Evolutionary conservation across 371 early-diverging fungal species (phyloP).

Genomic region (Mortierella sp.): DNA sequence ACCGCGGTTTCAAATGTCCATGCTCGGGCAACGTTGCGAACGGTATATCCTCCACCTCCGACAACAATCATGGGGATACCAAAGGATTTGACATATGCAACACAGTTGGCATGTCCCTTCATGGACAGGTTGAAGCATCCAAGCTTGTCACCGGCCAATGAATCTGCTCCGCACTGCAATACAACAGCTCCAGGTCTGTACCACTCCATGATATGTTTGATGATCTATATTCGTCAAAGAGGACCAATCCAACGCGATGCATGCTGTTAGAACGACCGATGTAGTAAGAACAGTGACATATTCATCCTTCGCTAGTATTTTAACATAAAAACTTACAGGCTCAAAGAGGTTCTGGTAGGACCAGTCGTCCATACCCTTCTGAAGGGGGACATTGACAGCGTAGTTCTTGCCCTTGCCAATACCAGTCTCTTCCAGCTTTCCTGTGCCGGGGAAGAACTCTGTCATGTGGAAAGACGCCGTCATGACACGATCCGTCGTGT

Average conservation of each 20-base stretch:
- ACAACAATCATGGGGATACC: slow-evolving; percentile 95
- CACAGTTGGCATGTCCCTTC: slow-evolving; percentile 92
- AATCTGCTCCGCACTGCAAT: slow-evolving; percentile 99
- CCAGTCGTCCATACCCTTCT: slow-evolving; percentile 98
- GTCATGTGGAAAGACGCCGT: slow-evolving; percentile 99
- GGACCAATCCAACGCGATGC: neutral
- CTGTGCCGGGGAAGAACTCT: slow-evolving; percentile 99
- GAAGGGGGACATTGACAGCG: slow-evolving; percentile 97
- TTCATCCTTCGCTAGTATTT: no score
- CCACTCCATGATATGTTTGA: slow-evolving; percentile 92
- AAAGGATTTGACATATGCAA: slow-evolving; percentile 94
- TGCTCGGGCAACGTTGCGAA: slow-evolving; percentile 97
- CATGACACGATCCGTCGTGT: slow-evolving; percentile 99
- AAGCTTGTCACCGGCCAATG: slow-evolving; percentile 97
- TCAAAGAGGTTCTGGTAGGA: slow-evolving; percentile 94
- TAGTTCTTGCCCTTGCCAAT: slow-evolving; percentile 92
- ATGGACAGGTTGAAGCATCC: slow-evolving; percentile 99
- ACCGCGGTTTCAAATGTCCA: slow-evolving; percentile 99
- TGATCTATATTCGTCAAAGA: slow-evolving; percentile 45
- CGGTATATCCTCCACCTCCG: slow-evolving; percentile 99
- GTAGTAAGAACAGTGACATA: neutral
- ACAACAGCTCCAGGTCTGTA: slow-evolving; percentile 97
- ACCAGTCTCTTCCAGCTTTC: slow-evolving; percentile 90
- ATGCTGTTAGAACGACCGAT: neutral
- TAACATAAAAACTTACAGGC: slow-evolving; percentile 66